Conservation (phyloP, 768 basidiomycete genomes). For the Tephrocybe sp. region DNA sequence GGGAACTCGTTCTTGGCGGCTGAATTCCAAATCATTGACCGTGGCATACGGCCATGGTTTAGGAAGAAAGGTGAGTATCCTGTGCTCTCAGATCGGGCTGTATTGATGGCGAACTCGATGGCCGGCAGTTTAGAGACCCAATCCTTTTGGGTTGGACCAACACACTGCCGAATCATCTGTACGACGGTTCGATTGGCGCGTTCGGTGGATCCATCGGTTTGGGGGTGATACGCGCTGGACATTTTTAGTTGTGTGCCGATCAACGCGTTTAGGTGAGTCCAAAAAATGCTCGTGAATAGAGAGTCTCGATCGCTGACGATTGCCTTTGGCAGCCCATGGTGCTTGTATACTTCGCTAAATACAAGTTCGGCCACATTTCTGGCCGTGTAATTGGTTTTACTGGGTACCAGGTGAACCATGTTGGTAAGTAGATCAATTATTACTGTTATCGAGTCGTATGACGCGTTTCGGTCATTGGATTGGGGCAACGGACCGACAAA, state of each 20-base stretch:
- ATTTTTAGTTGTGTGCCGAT: conserved; percentile 21
- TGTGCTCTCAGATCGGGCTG: conserved; percentile 29
- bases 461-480: conserved; percentile 12
- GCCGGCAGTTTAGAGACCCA: conserved; percentile 27
- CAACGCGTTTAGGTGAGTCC: conserved; percentile 15
- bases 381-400: conserved; percentile 14
- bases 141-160: conserved; percentile 21
- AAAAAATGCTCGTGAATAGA: conserved; percentile 13
- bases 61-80: conserved; percentile 33
- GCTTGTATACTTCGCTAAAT: conserved; percentile 22
- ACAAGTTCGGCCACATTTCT: conserved; percentile 18
- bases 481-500: conserved; percentile 19
- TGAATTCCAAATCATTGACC: conserved; percentile 17
- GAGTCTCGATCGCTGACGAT: conserved; percentile 22
- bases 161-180: conserved; percentile 26
- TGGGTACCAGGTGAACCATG: conserved; percentile 18
- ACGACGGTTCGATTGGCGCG: conserved; percentile 27
- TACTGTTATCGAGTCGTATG: conserved; percentile 20
- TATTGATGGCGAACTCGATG: conserved; percentile 38
- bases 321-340: conserved; percentile 26
- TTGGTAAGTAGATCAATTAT: conserved; percentile 20
- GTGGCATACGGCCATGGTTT: conserved; percentile 18
- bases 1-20: conserved; percentile 11
- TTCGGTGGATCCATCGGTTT: conserved; percentile 27
- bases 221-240: conserved; percentile 24